Percentiles rank a stretch among this genome's conserved stretches.
Evolutionary conservation across 257 asterid species (phyloP).

Genomic region (Solanum megistacrolobum): DNA sequence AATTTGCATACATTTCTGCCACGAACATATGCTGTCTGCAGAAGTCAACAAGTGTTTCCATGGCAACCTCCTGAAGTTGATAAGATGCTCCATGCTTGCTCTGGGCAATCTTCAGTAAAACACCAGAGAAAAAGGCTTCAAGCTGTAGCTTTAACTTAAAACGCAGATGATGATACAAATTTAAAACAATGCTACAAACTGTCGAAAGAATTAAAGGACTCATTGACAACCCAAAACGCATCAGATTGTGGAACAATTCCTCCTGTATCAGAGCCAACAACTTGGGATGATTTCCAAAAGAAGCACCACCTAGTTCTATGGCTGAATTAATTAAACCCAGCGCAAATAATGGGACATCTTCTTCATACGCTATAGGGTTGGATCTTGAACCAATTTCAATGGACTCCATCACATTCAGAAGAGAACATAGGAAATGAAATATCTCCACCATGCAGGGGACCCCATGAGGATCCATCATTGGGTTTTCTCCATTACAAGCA

Average conservation of each 20-base stretch:
- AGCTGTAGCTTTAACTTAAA: slow-evolving; percentile 70
- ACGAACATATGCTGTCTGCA: slow-evolving; percentile 85
- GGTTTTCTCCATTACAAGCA: slow-evolving; percentile 22
- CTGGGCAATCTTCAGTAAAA: slow-evolving; percentile 73
- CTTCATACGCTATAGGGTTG: slow-evolving; percentile 78
- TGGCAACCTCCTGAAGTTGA: slow-evolving; percentile 94
- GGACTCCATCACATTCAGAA: slow-evolving; percentile 68
- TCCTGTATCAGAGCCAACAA: slow-evolving; percentile 77
- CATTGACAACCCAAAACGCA: slow-evolving; percentile 91
- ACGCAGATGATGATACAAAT: slow-evolving; percentile 89
- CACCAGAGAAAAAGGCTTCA: slow-evolving; percentile 76
- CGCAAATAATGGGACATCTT: slow-evolving; percentile 95
- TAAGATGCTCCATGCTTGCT: slow-evolving; percentile 79
- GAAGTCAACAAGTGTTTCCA: slow-evolving; percentile 90
- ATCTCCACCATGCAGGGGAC: slow-evolving; percentile 91
- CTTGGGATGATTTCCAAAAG: slow-evolving; percentile 63
- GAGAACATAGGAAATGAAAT: slow-evolving; percentile 85
- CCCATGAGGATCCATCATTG: slow-evolving; percentile 78
- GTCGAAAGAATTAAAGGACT: slow-evolving; percentile 94
- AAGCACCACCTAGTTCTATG: slow-evolving; percentile 76
- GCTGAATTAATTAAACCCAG: slow-evolving; percentile 86
- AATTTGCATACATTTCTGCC: slow-evolving; percentile 80
- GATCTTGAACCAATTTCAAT: slow-evolving; percentile 61
- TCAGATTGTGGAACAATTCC: slow-evolving; percentile 68
- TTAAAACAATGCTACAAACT: slow-evolving; percentile 87